Evolutionary conservation across 176 grass and related monocot genomes (phyloP).

Genomic region (Puya raimondii): DNA sequence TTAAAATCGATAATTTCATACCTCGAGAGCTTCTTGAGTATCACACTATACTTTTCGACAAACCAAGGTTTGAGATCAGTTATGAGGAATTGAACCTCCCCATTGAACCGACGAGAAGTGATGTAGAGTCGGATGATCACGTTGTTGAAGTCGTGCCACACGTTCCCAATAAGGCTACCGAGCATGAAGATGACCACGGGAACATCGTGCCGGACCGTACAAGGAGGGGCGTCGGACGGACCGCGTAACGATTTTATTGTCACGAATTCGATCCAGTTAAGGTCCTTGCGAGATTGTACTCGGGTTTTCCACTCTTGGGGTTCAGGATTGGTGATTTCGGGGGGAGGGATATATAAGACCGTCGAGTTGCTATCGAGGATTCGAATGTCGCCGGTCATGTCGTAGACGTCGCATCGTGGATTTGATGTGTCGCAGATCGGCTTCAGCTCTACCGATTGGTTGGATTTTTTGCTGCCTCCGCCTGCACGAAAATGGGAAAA

Average conservation of each 20-base stretch:
- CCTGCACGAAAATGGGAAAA: not conserved
- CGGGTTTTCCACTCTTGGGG: not conserved
- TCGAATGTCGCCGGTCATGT: not conserved
- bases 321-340: not conserved
- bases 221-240: not conserved
- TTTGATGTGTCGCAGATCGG: not conserved
- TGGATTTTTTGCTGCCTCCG: not conserved
- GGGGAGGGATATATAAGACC: not conserved
- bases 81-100: not conserved
- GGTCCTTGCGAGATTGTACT: not conserved
- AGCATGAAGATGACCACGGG: not conserved
- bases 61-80: not conserved
- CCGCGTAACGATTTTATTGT: not conserved
- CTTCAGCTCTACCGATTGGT: not conserved
- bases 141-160: not conserved
- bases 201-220: not conserved
- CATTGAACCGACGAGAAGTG: not conserved
- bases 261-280: not conserved
- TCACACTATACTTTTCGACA: not conserved
- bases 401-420: not conserved
- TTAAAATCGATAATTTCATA: constrained; percentile 21
- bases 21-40: constrained; percentile 15
- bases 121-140: not conserved
- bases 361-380: not conserved
- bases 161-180: not conserved